phyloP scores from a whole-genome alignment of 208 protist genomes.

The Naegleria lovaniensis region DNA sequence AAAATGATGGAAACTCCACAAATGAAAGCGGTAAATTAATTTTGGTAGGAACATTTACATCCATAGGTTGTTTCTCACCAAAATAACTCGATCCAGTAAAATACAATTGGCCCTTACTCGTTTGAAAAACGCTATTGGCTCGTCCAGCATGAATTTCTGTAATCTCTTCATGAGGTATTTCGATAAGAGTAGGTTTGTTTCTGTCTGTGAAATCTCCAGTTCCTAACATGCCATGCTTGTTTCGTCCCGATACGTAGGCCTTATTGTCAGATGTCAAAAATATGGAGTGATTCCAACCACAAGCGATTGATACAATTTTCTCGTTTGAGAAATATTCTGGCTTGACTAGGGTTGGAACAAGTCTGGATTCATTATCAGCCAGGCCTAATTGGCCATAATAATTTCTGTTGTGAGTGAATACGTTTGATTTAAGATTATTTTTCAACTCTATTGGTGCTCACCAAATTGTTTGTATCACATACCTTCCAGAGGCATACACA shows the following conservation, averaged over 20 bases:
- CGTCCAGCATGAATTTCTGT: neutral
- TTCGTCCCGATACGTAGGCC: neutral
- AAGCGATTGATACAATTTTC: neutral
- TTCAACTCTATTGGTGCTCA: too few relatives aligned
- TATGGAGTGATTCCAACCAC: neutral
- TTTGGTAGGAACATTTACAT: neutral
- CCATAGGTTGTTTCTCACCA: neutral
- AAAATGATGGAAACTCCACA: neutral
- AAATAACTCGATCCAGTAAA: neutral
- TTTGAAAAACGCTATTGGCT: neutral
- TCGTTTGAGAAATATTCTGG: neutral
- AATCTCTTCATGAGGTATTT: neutral
- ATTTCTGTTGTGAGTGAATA: neutral
- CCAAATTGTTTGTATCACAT: too few relatives aligned
- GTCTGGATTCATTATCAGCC: neutral
- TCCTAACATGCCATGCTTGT: neutral
- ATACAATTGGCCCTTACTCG: neutral
- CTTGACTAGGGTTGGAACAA: neutral
- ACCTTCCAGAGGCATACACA: neutral
- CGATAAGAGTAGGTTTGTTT: neutral
- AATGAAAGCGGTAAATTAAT: neutral
- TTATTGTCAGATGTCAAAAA: neutral
- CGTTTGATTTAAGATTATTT: too few relatives aligned
- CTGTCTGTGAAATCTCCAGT: neutral
- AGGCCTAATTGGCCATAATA: neutral